Conservation (phyloP, 108 stramenopile genomes). For the Discostella stelligeroides region DNA sequence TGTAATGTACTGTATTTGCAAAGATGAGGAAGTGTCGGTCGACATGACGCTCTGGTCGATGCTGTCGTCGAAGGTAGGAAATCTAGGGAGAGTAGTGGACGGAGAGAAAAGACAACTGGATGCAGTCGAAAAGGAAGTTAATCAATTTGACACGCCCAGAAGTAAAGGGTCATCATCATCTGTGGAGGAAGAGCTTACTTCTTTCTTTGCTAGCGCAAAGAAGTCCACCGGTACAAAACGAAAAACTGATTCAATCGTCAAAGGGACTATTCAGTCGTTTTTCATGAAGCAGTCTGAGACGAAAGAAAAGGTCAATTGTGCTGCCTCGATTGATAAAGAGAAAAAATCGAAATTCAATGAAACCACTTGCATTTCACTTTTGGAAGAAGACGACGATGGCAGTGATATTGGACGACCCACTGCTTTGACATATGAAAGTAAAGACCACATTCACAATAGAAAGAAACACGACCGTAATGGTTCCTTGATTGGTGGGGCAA, state of each 20-base stretch:
- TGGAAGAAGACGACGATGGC: conserved; percentile 28
- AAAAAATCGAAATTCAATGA: conserved; percentile 7
- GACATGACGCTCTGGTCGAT: conserved; percentile 82
- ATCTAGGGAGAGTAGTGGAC: conserved; percentile 73
- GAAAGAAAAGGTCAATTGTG: background rate
- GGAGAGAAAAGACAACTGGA: conserved; percentile 53
- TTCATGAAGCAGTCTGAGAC: conserved; percentile 40
- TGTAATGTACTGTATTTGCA: conserved; percentile 82
- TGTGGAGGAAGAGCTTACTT: conserved; percentile 44
- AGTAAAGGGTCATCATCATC: conserved; percentile 20
- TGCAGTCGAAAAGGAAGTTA: conserved; percentile 23
- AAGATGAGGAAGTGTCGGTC: conserved; percentile 57
- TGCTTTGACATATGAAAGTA: background rate
- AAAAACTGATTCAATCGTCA: conserved; percentile 19
- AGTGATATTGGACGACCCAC: background rate
- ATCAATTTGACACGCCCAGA: too few relatives aligned
- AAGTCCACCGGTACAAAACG: background rate
- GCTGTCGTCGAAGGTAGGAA: conserved; percentile 71
- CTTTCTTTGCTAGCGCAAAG: conserved; percentile 41
- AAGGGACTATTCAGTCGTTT: conserved; percentile 52
- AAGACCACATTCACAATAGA: background rate
- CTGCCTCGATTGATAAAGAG: background rate
- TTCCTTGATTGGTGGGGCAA: too few relatives aligned
- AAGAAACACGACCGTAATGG: too few relatives aligned
- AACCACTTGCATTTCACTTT: conserved; percentile 27